Percentiles rank a stretch among this genome's conserved stretches.
Evolutionary conservation across 306 rosid species (phyloP).

Genomic region (Quercus engelmannii): DNA sequence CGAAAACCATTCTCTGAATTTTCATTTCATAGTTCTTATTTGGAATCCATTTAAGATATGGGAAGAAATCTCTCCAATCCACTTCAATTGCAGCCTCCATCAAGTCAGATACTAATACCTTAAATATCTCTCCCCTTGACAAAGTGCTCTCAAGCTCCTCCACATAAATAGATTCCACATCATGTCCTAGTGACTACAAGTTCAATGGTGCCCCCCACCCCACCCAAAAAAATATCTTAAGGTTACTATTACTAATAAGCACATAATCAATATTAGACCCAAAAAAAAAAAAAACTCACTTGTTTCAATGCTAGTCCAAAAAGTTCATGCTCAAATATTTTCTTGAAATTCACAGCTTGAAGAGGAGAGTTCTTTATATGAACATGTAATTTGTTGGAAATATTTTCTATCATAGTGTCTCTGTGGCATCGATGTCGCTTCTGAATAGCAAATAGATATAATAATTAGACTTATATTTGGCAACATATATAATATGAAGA

Average conservation of each 20-base stretch:
- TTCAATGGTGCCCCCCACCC: neutral
- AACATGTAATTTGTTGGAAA: conserved; percentile 38
- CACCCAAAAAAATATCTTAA: neutral
- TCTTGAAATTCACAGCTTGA: conserved; percentile 56
- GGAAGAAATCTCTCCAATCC: conserved; percentile 99
- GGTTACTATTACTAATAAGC: neutral
- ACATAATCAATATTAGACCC: neutral
- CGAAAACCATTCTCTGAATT: conserved; percentile 28
- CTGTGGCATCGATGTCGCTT: conserved; percentile 64
- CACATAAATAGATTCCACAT: conserved; percentile 59
- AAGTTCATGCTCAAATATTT: conserved; percentile 61
- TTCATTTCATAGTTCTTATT: conserved; percentile 54
- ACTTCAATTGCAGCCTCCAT: conserved; percentile 97
- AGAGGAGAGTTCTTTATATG: conserved; percentile 41
- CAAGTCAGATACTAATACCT: conserved; percentile 60
- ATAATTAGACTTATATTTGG: neutral
- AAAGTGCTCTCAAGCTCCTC: conserved; percentile 52
- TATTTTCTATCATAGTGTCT: conserved; percentile 57
- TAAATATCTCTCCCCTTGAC: conserved; percentile 52
- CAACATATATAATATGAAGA: neutral
- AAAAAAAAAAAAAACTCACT: conserved; percentile 34
- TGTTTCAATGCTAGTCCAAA: conserved; percentile 71
- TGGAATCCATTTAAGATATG: conserved; percentile 90
- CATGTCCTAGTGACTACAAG: conserved; percentile 67
- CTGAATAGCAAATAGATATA: conserved; percentile 37